phyloP scores from a whole-genome alignment of 164 flowering plant genomes.

The Echeveria elegans region DNA sequence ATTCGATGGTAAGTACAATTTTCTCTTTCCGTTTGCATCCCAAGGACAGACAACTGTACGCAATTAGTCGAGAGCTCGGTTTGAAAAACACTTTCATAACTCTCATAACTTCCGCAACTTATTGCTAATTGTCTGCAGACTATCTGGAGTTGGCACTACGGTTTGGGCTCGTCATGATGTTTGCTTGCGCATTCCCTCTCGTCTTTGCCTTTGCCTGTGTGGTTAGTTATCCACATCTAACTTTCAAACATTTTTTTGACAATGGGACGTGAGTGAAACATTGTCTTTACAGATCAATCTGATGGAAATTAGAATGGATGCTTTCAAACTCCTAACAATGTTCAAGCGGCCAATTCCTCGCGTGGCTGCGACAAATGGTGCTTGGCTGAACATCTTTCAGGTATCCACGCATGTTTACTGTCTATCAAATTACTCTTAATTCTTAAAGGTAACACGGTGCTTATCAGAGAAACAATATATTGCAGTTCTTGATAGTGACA shows the following conservation, averaged over 20 bases:
- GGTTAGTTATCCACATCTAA: constrained; percentile 30
- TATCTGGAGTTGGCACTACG: constrained; percentile 79
- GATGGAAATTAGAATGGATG: constrained; percentile 84
- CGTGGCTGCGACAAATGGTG: constrained; percentile 76
- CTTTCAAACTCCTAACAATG: constrained; percentile 71
- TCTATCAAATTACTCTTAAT: background rate
- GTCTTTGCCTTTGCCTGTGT: constrained; percentile 66
- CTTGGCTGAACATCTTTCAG: constrained; percentile 95
- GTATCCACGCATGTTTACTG: constrained; percentile 19
- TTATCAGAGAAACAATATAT: background rate
- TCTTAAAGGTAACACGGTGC: background rate
- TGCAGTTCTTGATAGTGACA: constrained; percentile 66
- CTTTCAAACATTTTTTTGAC: background rate
- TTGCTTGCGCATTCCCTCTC: constrained; percentile 92
- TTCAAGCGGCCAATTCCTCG: constrained; percentile 80
- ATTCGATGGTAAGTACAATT: constrained; percentile 59
- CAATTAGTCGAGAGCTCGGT: too few relatives aligned
- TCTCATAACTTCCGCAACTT: too few relatives aligned
- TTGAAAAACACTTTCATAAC: too few relatives aligned
- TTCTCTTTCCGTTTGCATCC: too few relatives aligned
- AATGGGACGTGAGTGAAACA: background rate
- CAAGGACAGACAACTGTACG: too few relatives aligned
- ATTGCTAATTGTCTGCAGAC: constrained; percentile 39
- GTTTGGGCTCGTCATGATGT: constrained; percentile 98
- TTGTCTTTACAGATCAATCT: constrained; percentile 49